Evolutionary conservation across 192 early-diverging fungal genomes (phyloP), one percentile per base, ranked within the genome.

Genomic region (Chytriomyces sp.): DNA sequence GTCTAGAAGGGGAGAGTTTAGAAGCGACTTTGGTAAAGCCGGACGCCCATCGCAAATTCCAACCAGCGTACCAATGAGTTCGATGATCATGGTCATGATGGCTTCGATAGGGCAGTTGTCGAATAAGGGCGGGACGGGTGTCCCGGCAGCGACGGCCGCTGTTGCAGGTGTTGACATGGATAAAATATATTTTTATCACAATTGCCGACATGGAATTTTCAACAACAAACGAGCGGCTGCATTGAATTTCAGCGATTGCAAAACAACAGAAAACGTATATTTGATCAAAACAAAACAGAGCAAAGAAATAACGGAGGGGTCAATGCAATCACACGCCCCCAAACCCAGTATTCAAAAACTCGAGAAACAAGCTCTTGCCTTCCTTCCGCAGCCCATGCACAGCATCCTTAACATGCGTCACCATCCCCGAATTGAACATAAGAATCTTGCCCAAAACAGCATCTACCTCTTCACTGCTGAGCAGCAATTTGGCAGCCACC

Each of bases 71-170:
- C 73, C 75, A 1, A 81, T 43, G 77, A 81, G 79, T 49, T 81
- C 80, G 23, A 81, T 75, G 20, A 81, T 78, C 80, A 81, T 81
- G 6, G 53, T 62, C 9, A 81, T 24, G n/a, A 81, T 68, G 26
- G 62, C 76, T 74, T 78, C 73, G 7, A 64, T 18, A 44, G 75
- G 68, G 47, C 72, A 80, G 68, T 80, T 69, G 59, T 63, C 79
- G 48, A 78, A 80, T 28, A 66, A 23, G 48, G 66, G 72, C 13
- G 79, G 73, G 0, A 79, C 65, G 11, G 20, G 11, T 73, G 45
- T 35, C 5, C 50, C 50, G 65, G 4, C 35, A 5, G 65, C 2
- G 26, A 5, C 2, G 50, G 18, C 64, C n/a, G n/a, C 35, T 1
- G 35, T 35, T 35, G 35, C 35, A 35, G 35, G 35, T 35, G 35